Evolutionary conservation across 2,329 filamentous ascomycete species (phyloP), one percentile per base, ranked within the genome.

Genomic region (Sclerotinia glacialis): DNA sequence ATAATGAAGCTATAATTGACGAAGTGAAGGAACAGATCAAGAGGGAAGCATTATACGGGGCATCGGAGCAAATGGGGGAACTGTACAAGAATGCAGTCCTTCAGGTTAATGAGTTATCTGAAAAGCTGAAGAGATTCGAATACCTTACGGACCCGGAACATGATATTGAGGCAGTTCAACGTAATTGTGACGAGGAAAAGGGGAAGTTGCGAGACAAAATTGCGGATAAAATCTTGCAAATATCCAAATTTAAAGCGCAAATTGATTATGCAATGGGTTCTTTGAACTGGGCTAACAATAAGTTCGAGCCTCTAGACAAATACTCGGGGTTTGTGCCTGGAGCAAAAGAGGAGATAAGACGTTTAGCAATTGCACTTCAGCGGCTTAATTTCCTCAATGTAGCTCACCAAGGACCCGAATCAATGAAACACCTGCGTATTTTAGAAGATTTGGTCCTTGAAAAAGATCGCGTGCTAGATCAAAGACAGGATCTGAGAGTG

Each of bases 251-350:
- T 4, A 37, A 60, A 16, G 54, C 26, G 9, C 63, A 60, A 60
- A 60, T 65, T 28, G 63, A 65, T 31, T 8, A 40, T 16, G 54
- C 54, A 16, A 50, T 58, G 46, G 44, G 47, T 12, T 44, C 21
- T 14, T 16, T 65, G 46, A n/a, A 21, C 12, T 65, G 63, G 63
- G 3, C 54, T 50, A 46, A 37, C 16, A 14, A 65, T 7, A 65
- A 9, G 5, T 65, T 65, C 2, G 3, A 6, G n/a, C 53, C 53
- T 47, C 42, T 21, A 26, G 46, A 52, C 31, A 65, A 59, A 9
- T 60, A 65, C 37, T 50, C 7, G 12, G 46, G 18, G 0, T 65
- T 40, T 14, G 26, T 60, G 31, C 16, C 21, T 60, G 54, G 54
- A 8, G 61, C 26, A 47, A 55, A 46, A 55, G 6, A 5, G 21